phyloP scores from a whole-genome alignment of 139 green algal genomes.

The Gonium pectorale region DNA sequence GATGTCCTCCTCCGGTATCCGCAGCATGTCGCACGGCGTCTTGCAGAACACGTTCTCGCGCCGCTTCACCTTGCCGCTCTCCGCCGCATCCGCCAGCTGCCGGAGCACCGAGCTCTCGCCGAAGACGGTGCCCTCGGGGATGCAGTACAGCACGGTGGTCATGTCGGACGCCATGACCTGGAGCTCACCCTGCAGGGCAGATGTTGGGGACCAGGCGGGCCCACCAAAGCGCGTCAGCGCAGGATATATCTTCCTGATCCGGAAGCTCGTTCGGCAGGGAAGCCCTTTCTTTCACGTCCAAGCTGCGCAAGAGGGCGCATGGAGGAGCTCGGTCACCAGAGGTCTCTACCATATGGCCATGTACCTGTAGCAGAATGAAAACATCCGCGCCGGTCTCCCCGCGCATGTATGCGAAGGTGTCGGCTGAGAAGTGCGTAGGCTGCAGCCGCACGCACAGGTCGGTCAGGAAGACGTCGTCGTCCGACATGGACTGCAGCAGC shows the following conservation, averaged over 20 bases:
- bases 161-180: conserved; percentile 53
- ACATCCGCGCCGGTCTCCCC: conserved; percentile 60
- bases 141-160: conserved; percentile 44
- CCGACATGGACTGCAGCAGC: conserved; percentile 42
- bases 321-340: background rate
- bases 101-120: conserved; percentile 55
- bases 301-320: too few relatives aligned
- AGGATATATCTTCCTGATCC: too few relatives aligned
- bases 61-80: conserved; percentile 50
- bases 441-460: conserved; percentile 66
- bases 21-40: conserved; percentile 61
- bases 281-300: too few relatives aligned
- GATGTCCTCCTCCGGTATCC: conserved; percentile 51
- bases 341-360: background rate
- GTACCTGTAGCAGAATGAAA: conserved; percentile 62
- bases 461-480: conserved; percentile 62
- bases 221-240: too few relatives aligned
- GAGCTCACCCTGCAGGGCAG: conserved; percentile 49
- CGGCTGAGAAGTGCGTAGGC: conserved; percentile 56
- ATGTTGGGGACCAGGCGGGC: background rate
- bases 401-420: conserved; percentile 63
- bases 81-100: conserved; percentile 41
- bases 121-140: conserved; percentile 65
- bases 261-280: too few relatives aligned
- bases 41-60: conserved; percentile 61